Conservation (phyloP, 2,329 filamentous ascomycete genomes). For the Stagonosporopsis chrysanthemi region DNA sequence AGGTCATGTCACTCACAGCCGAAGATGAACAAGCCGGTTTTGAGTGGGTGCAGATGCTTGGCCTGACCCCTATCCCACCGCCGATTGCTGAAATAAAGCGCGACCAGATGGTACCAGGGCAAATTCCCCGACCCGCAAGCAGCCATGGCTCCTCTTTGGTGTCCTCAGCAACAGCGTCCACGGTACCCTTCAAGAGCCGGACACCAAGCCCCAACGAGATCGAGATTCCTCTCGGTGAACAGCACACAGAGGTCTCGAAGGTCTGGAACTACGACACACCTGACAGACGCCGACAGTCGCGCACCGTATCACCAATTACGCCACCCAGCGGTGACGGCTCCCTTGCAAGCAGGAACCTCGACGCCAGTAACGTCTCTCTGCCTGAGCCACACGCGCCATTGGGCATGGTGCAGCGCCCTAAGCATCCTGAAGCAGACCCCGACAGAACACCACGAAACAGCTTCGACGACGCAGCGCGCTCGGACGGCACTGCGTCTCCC, state of each 20-base stretch:
- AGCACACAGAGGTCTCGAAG: conserved; percentile 56
- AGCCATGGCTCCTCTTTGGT: conserved; percentile 64
- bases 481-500: conserved; percentile 43
- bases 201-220: conserved; percentile 61
- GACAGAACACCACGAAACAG: conserved; percentile 47
- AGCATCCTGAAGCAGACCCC: conserved; percentile 24
- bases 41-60: conserved; percentile 91
- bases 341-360: conserved; percentile 30
- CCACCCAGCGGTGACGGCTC: conserved; percentile 50
- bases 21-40: conserved; percentile 78
- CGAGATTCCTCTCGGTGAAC: conserved; percentile 69
- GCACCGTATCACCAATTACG: conserved; percentile 45
- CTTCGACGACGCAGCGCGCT: conserved; percentile 48
- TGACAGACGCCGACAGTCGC: conserved; percentile 38
- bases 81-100: conserved; percentile 57
- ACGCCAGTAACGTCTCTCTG: conserved; percentile 24
- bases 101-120: conserved; percentile 61
- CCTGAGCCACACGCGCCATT: conserved; percentile 26
- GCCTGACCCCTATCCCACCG: conserved; percentile 68
- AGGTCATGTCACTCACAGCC: conserved; percentile 78
- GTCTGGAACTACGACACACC: conserved; percentile 53
- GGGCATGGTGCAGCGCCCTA: conserved; percentile 20
- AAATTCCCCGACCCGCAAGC: conserved; percentile 49
- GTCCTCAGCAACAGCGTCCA: conserved; percentile 43
- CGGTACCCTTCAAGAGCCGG: conserved; percentile 48